A percentile compares a stretch with the other conserved stretches of the same genome.
These are phyloP conservation scores for Noccaea caerulescens DNA, from an alignment of 345 rosid genomes.

Conservation along the genomic window DNA sequence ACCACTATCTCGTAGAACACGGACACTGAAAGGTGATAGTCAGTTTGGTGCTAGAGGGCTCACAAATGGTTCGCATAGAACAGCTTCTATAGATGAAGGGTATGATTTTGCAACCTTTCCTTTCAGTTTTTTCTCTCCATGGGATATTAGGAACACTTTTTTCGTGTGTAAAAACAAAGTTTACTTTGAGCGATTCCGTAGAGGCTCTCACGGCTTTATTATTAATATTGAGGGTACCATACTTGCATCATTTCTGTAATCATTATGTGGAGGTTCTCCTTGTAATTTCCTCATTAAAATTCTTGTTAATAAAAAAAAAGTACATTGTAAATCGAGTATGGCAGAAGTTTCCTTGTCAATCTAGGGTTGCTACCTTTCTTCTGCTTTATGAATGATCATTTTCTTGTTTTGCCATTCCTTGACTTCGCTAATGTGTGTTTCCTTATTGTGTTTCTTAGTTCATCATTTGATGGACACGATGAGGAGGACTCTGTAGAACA, in stretches of 20 bases:
- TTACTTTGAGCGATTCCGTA: constrained; percentile 26
- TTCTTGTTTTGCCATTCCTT: constrained; percentile 16
- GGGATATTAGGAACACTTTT: constrained; percentile 20
- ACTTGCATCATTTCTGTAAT: constrained; percentile 23
- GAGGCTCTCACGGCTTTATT: constrained; percentile 20
- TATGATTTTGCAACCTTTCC: constrained; percentile 44
- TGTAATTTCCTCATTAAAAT: constrained; percentile 8
- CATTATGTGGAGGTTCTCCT: constrained; percentile 16
- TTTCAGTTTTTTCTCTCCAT: constrained; percentile 34
- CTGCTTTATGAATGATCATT: background rate
- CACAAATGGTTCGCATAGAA: constrained; percentile 69
- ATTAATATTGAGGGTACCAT: constrained; percentile 5
- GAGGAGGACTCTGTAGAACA: constrained; percentile 71
- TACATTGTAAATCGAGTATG: constrained; percentile 26
- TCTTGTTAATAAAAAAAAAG: background rate
- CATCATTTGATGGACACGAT: constrained; percentile 82
- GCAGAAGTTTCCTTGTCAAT: constrained; percentile 27
- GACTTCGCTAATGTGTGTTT: constrained; percentile 25
- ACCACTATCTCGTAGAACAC: constrained; percentile 90
- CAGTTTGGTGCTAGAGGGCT: constrained; percentile 62
- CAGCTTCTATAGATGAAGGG: constrained; percentile 78
- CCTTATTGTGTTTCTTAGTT: constrained; percentile 53
- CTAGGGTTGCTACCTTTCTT: constrained; percentile 28
- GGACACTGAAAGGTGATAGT: constrained; percentile 76
- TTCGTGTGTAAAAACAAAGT: background rate